phyloP scores from a whole-genome alignment of 495 filamentous ascomycete genomes.

The Poronia punctata region DNA sequence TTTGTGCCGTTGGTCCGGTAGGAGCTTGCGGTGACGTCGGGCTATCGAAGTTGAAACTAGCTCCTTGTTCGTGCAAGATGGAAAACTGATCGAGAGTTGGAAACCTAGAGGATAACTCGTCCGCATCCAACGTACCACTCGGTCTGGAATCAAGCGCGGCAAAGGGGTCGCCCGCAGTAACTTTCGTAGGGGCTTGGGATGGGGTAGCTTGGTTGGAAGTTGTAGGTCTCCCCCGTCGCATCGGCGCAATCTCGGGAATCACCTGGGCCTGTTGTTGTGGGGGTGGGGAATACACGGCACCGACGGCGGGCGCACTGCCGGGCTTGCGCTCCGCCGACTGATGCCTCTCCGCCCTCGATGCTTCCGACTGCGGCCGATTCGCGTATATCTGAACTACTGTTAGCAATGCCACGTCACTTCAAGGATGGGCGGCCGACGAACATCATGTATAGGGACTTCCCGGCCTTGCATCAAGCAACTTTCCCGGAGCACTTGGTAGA shows the following conservation, averaged over 20 bases:
- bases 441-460: conserved; percentile 86
- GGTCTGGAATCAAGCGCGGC: conserved; percentile 70
- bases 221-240: conserved; percentile 81
- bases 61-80: conserved; percentile 75
- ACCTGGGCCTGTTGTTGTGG: conserved; percentile 58
- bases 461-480: conserved; percentile 82
- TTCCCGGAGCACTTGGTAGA: conserved; percentile 85
- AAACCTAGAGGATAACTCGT: conserved; percentile 80
- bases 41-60: conserved; percentile 81
- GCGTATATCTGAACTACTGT: conserved; percentile 66
- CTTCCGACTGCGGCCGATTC: conserved; percentile 45
- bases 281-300: conserved; percentile 64
- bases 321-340: conserved; percentile 21
- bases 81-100: conserved; percentile 92
- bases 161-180: conserved; percentile 77
- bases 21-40: conserved; percentile 33
- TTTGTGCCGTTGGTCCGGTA: conserved; percentile 48
- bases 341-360: conserved; percentile 16
- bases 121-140: conserved; percentile 43
- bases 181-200: conserved; percentile 45
- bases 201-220: conserved; percentile 37
- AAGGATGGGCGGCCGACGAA: conserved; percentile 35
- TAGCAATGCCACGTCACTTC: conserved; percentile 6
- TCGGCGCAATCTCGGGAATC: conserved; percentile 88
- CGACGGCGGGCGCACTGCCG: conserved; percentile 49